Evolutionary conservation across 139 green algal species (phyloP), one percentile per base, ranked within the genome.

Genomic region (Closterium sp.): DNA sequence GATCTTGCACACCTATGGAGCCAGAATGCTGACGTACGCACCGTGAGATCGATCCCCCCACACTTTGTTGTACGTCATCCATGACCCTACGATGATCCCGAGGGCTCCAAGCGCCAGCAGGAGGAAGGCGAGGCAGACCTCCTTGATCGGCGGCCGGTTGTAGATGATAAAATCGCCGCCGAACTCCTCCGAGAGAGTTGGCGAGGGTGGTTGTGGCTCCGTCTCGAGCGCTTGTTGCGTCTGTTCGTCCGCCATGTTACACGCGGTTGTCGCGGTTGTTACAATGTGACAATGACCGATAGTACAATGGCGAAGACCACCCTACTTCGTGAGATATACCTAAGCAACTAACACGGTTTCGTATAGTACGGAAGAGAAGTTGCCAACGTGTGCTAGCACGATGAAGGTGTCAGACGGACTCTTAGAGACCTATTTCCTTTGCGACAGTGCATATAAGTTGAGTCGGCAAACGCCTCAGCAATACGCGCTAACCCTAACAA

Each of bases 41-140:
- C 89, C 89, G 81, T 91, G 89, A 1, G 69, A 89, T 8, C 69
- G n/a, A 3, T 91, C 89, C 12, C 89, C 89, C 34, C 89, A 34
- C 12, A 91, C 33, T 69, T 89, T 89, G 33, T 91, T 21, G 89
- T 91, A 91, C 66, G 81, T 91, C 89, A 91, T 91, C 33, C 28
- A 89, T 16, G 81, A 34, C 12, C 89, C 89, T 1, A 91, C 25
- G 12, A 91, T 34, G 69, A 91, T 91, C 31, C 89, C 89, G 25
- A 90, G 21, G 23, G 76, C 33, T 33, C 89, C 89, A 30, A 91
- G 89, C 25, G 89, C 35, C 0, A 91, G 69, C n/a, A 91, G 89
- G n/a, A 35, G 30, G n/a, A 91, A 30, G 33, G 89, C 89, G 31
- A 91, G 89, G 28, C n/a, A 33, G 33, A 91, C 90, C 23, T 91